Percentiles rank a stretch among this genome's conserved stretches.
These are phyloP conservation scores for Botryotinia narcissicola DNA, from an alignment of 2,329 filamentous ascomycete genomes.

Conservation along the genomic window DNA sequence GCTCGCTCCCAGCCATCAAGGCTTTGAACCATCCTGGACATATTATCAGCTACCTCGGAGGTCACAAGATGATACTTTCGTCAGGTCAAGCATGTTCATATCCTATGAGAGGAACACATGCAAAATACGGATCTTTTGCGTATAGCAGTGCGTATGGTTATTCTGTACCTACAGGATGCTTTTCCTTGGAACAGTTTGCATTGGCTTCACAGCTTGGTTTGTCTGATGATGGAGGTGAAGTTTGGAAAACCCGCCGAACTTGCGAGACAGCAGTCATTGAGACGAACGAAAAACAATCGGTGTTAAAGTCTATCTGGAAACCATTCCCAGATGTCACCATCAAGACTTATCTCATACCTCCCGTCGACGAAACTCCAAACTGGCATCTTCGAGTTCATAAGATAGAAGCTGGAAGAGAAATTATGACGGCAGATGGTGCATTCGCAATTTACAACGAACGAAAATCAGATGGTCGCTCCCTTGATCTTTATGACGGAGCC, in stretches of 20 bases:
- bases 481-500: slow-evolving; percentile 49
- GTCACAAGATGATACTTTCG: slow-evolving; percentile 72
- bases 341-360: slow-evolving; percentile 63
- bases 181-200: slow-evolving; percentile 73
- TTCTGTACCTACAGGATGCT: slow-evolving; percentile 72
- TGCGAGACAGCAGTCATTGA: slow-evolving; percentile 65
- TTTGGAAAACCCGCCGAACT: slow-evolving; percentile 72
- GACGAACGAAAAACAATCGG: slow-evolving; percentile 50
- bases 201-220: slow-evolving; percentile 73
- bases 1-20: slow-evolving; percentile 57
- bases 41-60: slow-evolving; percentile 68
- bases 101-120: slow-evolving; percentile 76
- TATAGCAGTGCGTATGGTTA: slow-evolving; percentile 76
- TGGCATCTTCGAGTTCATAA: slow-evolving; percentile 69
- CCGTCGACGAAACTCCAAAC: slow-evolving; percentile 55
- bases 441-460: slow-evolving; percentile 65
- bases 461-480: slow-evolving; percentile 47
- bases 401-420: slow-evolving; percentile 56
- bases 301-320: slow-evolving; percentile 68
- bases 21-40: slow-evolving; percentile 67
- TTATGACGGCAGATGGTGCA: slow-evolving; percentile 71
- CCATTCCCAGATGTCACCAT: slow-evolving; percentile 68
- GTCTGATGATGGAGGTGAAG: slow-evolving; percentile 73
- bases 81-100: slow-evolving; percentile 81
- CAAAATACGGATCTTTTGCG: slow-evolving; percentile 77